Percentiles rank a stretch among this genome's conserved stretches.
Evolutionary conservation across 2,329 filamentous ascomycete genomes (phyloP).

Genomic region (Cordyceps javanica): DNA sequence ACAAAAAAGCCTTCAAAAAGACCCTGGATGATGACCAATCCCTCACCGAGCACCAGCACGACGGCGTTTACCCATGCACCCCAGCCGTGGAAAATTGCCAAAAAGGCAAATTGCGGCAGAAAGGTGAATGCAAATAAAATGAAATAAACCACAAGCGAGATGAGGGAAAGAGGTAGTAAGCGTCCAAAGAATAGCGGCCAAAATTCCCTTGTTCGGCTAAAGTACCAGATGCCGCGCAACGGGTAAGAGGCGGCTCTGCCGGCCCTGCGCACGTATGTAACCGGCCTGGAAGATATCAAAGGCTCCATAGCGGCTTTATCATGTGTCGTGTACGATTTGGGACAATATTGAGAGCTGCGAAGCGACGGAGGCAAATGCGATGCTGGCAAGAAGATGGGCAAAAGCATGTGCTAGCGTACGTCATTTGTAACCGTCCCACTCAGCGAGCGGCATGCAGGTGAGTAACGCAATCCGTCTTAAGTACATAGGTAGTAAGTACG

Average conservation of each 20-base stretch:
- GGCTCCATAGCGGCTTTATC: neutral
- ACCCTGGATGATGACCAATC: slow-evolving; percentile 60
- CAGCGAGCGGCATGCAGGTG: neutral
- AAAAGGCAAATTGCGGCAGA: slow-evolving; percentile 80
- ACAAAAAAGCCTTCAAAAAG: slow-evolving; percentile 79
- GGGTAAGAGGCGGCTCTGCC: slow-evolving; percentile 48
- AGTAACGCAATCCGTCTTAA: no score
- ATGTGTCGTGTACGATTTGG: neutral
- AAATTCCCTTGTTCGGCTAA: slow-evolving; percentile 67
- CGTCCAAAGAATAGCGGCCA: slow-evolving; percentile 75
- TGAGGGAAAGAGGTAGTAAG: slow-evolving; percentile 71
- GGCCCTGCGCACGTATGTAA: slow-evolving; percentile 38
- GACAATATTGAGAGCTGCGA: neutral
- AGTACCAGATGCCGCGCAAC: slow-evolving; percentile 74
- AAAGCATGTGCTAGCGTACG: slow-evolving; percentile 3
- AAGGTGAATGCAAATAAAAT: slow-evolving; percentile 85
- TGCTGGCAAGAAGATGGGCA: neutral
- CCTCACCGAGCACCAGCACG: slow-evolving; percentile 80
- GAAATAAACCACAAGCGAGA: slow-evolving; percentile 77
- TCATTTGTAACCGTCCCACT: neutral
- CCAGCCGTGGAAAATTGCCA: slow-evolving; percentile 81
- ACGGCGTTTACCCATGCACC: slow-evolving; percentile 87
- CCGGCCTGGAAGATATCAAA: slow-evolving; percentile 23
- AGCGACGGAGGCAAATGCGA: neutral
- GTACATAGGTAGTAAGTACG: no score